A percentile compares a stretch with the other conserved stretches of the same genome.
Evolutionary conservation across 495 filamentous ascomycete species (phyloP).

Genomic region (Lasiosphaeria hispida): DNA sequence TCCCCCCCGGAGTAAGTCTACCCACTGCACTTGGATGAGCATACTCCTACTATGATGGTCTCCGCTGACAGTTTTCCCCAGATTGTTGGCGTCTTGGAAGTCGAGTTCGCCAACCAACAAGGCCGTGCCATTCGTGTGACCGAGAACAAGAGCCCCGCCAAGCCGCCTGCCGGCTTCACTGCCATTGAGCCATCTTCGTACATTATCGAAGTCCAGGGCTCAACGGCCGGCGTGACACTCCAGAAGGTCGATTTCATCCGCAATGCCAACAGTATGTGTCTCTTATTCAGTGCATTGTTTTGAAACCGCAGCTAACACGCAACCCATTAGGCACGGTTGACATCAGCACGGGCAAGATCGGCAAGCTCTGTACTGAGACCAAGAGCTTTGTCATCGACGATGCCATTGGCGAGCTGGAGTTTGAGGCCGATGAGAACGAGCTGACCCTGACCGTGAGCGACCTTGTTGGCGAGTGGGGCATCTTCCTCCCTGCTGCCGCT

Average conservation of each 20-base stretch:
- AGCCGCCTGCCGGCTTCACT: constrained; percentile 33
- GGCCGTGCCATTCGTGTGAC: constrained; percentile 31
- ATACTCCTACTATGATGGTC: no score
- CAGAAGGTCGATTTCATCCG: constrained; percentile 42
- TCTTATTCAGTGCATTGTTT: neutral
- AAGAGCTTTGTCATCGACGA: constrained; percentile 35
- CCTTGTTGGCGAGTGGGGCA: constrained; percentile 37
- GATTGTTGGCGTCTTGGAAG: constrained; percentile 34
- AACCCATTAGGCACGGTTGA: constrained; percentile 23
- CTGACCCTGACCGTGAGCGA: constrained; percentile 32
- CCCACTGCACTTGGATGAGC: neutral
- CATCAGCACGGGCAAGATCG: constrained; percentile 32
- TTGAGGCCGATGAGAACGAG: constrained; percentile 47
- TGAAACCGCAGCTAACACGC: neutral
- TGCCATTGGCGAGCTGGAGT: constrained; percentile 39
- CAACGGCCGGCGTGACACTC: constrained; percentile 29
- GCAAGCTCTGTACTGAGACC: constrained; percentile 33
- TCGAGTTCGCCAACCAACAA: constrained; percentile 35
- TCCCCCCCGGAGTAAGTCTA: constrained; percentile 29
- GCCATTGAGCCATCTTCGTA: constrained; percentile 36
- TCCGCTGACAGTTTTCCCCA: constrained; percentile 9
- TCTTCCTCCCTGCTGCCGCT: constrained; percentile 33
- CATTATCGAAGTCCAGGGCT: constrained; percentile 32
- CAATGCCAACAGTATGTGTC: constrained; percentile 26
- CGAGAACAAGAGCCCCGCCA: constrained; percentile 34